Base-by-base conservation (phyloP, 176 grass and related monocot species). In the Cenchrus fungigraminus region DNA sequence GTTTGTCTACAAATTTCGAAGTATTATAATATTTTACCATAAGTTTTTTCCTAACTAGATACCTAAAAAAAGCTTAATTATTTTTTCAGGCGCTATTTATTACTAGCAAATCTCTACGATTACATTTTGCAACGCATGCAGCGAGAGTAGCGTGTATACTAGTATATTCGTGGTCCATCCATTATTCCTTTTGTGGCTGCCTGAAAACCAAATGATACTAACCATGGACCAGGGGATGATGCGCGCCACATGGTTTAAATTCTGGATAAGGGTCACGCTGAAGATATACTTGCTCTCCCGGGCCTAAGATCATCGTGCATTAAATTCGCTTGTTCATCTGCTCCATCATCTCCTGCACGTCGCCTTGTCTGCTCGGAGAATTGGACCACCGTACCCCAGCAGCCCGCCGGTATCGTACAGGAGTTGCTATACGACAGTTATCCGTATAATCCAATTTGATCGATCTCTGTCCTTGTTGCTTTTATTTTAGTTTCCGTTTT, bases 231-330 rank as follows among this genome's bases (percentile, higher is more conserved):
- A 79, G 42, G 32, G 42, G 25, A 25, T 25, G 25, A 28, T 25
- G 17, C 10, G 8, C 8, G 8, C 76, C 57, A 78, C 58, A 78
- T 78, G 19, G 25, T 63, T 29, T 49, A 19, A 64, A 68, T n/a
- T 50, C 20, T 74, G 28, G 59, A 84, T 76, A 84, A 84, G 71
- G 46, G 46, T 83, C 28, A 20, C 8, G 13, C 70, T 40, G 52
- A 44, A 29, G 70, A 51, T 73, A 49, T 63, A 65, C 25, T 31
- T 25, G 25, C 25, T 25, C 25, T 25, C 25, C 25, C 25, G 25
- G 25, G 25, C 11, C 37, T 6, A 58, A 9, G 6, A 68, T 63
- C 64, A 78, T 69, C 73, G 69, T 69, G 9, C 6, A 31, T 71
- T 29, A 8, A 42, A 37, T 63, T 17, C 6, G 46, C 20, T 29